Conservation (phyloP, 768 basidiomycete genomes). For the Podaxis rugospora region DNA sequence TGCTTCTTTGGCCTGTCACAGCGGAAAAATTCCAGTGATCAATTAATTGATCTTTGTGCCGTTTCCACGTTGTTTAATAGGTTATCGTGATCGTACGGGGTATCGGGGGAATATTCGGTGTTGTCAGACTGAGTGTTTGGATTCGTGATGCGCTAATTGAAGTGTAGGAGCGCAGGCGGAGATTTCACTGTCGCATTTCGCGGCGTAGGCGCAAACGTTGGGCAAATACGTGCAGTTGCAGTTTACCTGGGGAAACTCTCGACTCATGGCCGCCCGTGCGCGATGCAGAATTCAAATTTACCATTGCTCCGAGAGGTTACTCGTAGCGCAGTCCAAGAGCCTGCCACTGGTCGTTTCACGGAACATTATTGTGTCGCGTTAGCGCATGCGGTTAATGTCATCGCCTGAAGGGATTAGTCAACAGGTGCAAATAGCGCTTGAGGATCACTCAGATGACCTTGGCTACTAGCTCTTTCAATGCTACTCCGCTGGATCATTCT, state of each 20-base stretch:
- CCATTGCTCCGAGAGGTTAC: too few species aligned
- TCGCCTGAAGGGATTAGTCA: not conserved
- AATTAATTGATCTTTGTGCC: not conserved
- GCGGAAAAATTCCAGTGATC: not conserved
- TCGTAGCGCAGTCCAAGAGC: too few species aligned
- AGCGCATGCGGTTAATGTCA: not conserved
- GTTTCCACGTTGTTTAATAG: not conserved
- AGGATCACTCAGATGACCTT: not conserved
- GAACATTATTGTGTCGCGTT: too few species aligned
- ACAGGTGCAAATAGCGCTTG: not conserved
- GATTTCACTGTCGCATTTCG: not conserved
- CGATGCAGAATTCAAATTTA: too few species aligned
- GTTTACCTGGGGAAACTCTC: not conserved
- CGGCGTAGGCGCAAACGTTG: not conserved
- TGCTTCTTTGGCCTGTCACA: slow-evolving; percentile 3
- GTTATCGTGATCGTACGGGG: not conserved
- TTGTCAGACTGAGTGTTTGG: not conserved
- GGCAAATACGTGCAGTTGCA: not conserved
- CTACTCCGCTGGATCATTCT: slow-evolving; percentile 8
- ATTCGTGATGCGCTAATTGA: too few species aligned
- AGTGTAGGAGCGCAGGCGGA: not conserved
- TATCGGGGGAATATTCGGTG: not conserved
- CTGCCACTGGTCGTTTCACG: too few species aligned
- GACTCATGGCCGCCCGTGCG: not conserved
- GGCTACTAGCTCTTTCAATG: not conserved